Evolutionary conservation across 164 flowering plant species (phyloP).

Genomic region (Tetracentron sinense): DNA sequence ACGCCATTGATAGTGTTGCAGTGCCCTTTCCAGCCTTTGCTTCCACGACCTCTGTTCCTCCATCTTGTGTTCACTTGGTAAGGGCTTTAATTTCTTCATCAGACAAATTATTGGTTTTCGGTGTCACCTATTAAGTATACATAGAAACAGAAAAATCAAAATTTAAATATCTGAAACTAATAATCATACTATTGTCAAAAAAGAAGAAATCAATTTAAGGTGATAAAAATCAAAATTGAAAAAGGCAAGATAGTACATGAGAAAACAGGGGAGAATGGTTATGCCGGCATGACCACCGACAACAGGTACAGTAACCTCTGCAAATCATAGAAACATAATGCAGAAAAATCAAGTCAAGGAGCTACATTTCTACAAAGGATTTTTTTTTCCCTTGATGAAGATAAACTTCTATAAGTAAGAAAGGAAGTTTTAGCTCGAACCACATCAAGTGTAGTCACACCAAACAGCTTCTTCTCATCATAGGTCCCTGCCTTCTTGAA

Average conservation of each 20-base stretch:
- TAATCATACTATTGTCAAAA: not conserved
- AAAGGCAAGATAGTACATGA: constrained; percentile 44
- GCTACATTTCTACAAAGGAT: not conserved
- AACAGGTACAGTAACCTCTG: constrained; percentile 93
- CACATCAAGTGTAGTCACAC: too few species aligned
- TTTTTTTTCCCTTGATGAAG: too few species aligned
- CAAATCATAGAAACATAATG: constrained; percentile 12
- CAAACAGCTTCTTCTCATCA: too few species aligned
- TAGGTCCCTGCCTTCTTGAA: too few species aligned
- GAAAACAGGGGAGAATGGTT: constrained; percentile 96
- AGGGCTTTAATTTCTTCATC: constrained; percentile 65
- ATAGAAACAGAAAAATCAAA: not conserved
- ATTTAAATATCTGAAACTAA: not conserved
- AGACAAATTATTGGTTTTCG: constrained; percentile 61
- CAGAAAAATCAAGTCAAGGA: not conserved
- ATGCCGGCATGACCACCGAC: constrained; percentile 99
- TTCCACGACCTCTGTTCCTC: constrained; percentile 97
- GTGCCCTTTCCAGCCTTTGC: constrained; percentile 99
- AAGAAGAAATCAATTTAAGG: not conserved
- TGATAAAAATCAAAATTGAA: not conserved
- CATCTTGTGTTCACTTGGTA: constrained; percentile 88
- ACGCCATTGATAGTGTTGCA: constrained; percentile 99
- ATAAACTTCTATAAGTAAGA: too few species aligned
- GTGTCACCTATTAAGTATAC: constrained; percentile 56
- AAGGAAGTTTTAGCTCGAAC: too few species aligned